Base-by-base conservation (phyloP, 225 moss, liverwort and hornwort genomes). In the Neckera pumila region DNA sequence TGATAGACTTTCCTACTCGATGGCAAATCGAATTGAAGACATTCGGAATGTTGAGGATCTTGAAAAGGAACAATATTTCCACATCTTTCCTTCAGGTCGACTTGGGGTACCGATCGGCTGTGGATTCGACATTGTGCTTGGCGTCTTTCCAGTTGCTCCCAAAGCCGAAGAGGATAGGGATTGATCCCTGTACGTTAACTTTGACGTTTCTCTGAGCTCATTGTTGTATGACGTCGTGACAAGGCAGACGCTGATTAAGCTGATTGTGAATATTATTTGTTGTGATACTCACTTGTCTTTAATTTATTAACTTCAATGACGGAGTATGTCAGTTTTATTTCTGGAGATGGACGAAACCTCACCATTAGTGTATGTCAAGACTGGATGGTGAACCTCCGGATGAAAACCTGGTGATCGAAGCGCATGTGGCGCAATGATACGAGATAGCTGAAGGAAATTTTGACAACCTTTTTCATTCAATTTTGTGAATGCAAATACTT, bases 251-350 rank as follows among this genome's bases (percentile, higher is more conserved):
- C 33, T 26, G 16, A 79, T 92, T 86, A 93, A 93, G 90, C 79
- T 94, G 73, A 90, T 95, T 59, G 85, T 88, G 67, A 96, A 91
- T 83, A 89, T 91, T 16, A 89, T 92, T 30, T 92, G 93, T 66
- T 95, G 92, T 81, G 94, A 94, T 62, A 82, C 92, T 84, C 94
- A 94, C n/a, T n/a, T n/a, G n/a, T n/a, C 85, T 93, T 93, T 57
- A 86, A 92, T 77, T 95, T 92, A 87, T 91, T 92, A 89, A 17
- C 22, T 91, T 18, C 72, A 36, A 10, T n/a, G n/a, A n/a, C 56
- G 25, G 22, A 36, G 14, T 53, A 36, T 23, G 23, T 23, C 23
- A 54, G 19, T 84, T 84, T 92, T 45, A 53, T 90, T 53, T 95
- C 92, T 79, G 92, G 33, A 89, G 65, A 28, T 76, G 45, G 47